Conservation (phyloP, 1,284 basidiomycete genomes). For the Pseudozyma thailandica region DNA sequence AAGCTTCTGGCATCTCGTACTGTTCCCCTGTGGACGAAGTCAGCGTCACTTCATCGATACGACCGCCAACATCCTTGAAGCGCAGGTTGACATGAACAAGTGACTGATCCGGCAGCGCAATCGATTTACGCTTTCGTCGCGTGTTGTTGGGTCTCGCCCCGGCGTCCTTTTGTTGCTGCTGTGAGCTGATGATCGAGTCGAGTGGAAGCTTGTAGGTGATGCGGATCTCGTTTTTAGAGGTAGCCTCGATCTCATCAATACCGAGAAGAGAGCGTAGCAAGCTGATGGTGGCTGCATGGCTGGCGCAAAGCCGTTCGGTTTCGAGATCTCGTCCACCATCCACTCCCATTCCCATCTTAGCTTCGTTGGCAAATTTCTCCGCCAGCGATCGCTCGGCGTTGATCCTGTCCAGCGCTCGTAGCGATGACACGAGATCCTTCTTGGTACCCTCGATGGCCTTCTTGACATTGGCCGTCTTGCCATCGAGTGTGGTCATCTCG, state of each 20-base stretch:
- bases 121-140: constrained; percentile 46
- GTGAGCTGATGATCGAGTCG: constrained; percentile 21
- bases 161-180: constrained; percentile 16
- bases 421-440: constrained; percentile 52
- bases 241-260: constrained; percentile 43
- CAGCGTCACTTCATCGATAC: constrained; percentile 42
- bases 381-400: constrained; percentile 57
- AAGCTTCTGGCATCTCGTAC: constrained; percentile 47
- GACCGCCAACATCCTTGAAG: constrained; percentile 50
- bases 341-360: constrained; percentile 55
- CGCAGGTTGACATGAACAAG: constrained; percentile 38
- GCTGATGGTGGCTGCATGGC: constrained; percentile 41
- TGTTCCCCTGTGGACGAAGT: constrained; percentile 45
- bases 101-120: constrained; percentile 36
- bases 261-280: constrained; percentile 45
- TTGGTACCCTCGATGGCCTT: constrained; percentile 55
- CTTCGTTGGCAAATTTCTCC: constrained; percentile 60
- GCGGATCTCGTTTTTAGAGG: constrained; percentile 34
- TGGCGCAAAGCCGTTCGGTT: constrained; percentile 56
- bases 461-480: constrained; percentile 46
- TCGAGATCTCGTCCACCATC: constrained; percentile 58
- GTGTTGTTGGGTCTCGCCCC: constrained; percentile 7
- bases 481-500: constrained; percentile 56
- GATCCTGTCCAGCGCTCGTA: constrained; percentile 54
- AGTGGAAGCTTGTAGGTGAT: constrained; percentile 48